phyloP scores from a whole-genome alignment of 2,329 filamentous ascomycete species.

The Talaromyces sp. region DNA sequence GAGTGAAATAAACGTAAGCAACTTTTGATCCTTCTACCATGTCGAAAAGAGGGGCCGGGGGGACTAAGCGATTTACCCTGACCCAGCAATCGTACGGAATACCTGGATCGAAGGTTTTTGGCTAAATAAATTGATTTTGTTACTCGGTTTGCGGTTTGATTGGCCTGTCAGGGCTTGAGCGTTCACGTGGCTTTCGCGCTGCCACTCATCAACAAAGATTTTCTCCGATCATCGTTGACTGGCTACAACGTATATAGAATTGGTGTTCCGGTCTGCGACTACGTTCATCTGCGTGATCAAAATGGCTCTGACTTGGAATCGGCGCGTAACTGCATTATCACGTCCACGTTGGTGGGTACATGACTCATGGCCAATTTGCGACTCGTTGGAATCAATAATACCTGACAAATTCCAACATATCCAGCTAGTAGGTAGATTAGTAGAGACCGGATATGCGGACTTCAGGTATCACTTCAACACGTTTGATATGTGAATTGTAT shows the following conservation, averaged over 20 bases:
- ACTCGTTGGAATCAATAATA: not conserved
- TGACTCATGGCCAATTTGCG: not conserved
- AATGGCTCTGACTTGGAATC: not conserved
- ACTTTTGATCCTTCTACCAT: not conserved
- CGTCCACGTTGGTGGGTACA: not conserved
- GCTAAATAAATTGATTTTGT: not conserved
- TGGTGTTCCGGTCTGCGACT: not conserved
- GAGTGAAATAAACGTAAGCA: not conserved
- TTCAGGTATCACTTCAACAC: not conserved
- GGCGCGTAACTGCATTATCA: not conserved
- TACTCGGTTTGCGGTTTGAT: not conserved
- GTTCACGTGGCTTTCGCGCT: constrained; percentile 1
- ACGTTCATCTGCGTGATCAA: not conserved
- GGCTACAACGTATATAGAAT: not conserved
- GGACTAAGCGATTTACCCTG: constrained; percentile 1
- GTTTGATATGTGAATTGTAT: not conserved
- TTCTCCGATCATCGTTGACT: not conserved
- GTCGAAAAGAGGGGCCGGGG: constrained; percentile 3
- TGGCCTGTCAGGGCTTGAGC: constrained; percentile 5
- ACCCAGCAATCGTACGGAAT: not conserved
- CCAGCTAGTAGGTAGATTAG: not conserved
- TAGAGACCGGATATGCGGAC: not conserved
- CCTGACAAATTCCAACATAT: not conserved
- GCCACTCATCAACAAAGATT: not conserved
- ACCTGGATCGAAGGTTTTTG: not conserved